phyloP scores from a whole-genome alignment of 257 asterid species.

The Solanum clarkiae region DNA sequence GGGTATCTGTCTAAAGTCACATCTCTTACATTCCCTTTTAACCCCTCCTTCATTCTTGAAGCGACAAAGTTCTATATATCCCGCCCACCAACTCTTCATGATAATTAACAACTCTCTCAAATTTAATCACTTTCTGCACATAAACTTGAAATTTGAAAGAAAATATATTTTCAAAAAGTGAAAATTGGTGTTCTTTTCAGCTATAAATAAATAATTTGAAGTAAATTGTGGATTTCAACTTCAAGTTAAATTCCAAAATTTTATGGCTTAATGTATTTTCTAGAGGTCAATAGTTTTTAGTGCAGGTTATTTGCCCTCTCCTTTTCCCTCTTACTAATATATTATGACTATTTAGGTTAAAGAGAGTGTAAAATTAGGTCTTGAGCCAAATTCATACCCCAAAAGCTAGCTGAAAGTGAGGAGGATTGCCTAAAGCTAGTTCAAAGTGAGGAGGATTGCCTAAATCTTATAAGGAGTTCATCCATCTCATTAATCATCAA shows the following conservation, averaged over 20 bases:
- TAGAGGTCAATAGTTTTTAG: not conserved
- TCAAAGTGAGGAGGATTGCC: no score
- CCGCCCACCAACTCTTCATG: not conserved
- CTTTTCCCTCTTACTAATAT: not conserved
- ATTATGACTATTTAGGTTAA: not conserved
- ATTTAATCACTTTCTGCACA: not conserved
- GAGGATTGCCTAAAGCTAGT: no score
- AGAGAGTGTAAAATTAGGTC: no score
- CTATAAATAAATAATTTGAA: no score
- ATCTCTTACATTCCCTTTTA: conserved; percentile 18
- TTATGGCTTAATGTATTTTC: no score
- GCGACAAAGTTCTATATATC: not conserved
- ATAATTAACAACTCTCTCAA: not conserved
- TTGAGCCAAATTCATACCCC: no score
- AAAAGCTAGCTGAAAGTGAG: no score
- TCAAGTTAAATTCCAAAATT: no score
- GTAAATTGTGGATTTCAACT: no score
- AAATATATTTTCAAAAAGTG: not conserved
- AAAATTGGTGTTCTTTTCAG: not conserved
- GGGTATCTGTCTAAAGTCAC: conserved; percentile 14
- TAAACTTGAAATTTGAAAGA: not conserved
- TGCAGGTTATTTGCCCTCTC: not conserved
- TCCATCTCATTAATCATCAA: no score
- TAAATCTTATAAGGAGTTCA: no score
- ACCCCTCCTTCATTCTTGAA: not conserved